phyloP scores from a whole-genome alignment of 2,329 filamentous ascomycete genomes.

The Colletotrichum phormii region DNA sequence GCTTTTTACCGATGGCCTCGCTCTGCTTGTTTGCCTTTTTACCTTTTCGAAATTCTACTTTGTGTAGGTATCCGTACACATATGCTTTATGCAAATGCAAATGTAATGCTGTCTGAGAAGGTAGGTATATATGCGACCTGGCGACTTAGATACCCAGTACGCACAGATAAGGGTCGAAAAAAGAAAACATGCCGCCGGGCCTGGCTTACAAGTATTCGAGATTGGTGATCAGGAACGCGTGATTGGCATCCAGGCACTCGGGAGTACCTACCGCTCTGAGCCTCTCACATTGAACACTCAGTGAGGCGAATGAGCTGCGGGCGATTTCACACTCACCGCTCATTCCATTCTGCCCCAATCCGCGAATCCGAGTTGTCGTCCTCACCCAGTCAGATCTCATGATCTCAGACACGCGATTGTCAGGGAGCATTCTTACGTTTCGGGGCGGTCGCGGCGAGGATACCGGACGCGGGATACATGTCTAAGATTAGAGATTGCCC shows the following conservation, averaged over 20 bases:
- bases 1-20: neutral
- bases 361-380: neutral
- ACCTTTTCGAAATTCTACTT: neutral
- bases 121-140: conserved; percentile 25
- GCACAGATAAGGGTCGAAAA: neutral
- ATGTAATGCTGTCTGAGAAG: conserved; percentile 21
- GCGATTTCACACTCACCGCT: conserved; percentile 27
- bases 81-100: conserved; percentile 7
- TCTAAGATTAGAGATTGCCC: neutral
- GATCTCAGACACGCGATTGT: neutral
- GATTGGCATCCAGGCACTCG: conserved; percentile 5
- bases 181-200: neutral
- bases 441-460: neutral
- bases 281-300: neutral
- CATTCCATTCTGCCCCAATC: neutral
- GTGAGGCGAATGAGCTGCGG: conserved; percentile 4
- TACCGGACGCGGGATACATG: neutral
- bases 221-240: conserved; percentile 15
- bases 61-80: conserved; percentile 1
- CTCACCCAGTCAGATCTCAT: neutral
- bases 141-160: conserved; percentile 4
- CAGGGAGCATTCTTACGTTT: neutral
- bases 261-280: neutral
- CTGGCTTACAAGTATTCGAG: neutral
- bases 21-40: neutral